Base-by-base conservation (phyloP, 495 filamentous ascomycete species). In the Alectoria sarmentosa region DNA sequence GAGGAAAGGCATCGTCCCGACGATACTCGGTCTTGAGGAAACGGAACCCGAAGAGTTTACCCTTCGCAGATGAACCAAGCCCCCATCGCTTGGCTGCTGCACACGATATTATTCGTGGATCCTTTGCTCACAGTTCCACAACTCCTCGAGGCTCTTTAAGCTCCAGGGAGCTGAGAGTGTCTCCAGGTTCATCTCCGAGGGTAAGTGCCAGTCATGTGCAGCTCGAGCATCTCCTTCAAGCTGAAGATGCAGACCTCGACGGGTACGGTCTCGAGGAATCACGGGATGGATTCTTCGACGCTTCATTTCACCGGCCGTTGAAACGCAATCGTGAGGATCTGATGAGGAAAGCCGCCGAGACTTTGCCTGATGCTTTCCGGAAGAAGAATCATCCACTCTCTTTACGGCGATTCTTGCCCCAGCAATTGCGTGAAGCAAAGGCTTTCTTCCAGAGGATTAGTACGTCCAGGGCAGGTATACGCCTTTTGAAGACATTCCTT, bases 231-330 rank as follows among this genome's bases (percentile, higher is more conserved):
- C 69, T 80, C 10, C 65, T 79, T 1, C 73, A 75, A 49, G 72
- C 70, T 52, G 55, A 75, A 19, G 69, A 80, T 60, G 66, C 73
- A 58, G 75, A 79, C 46, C 71, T 81, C 38, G 73, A 80, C 41
- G 75, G 80, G 6, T 84, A 84, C 67, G 83, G 80, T 2, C 72
- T 85, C 15, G 73, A 78, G 54, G 83, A 86, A 64, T 65, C 78
- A 21, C 74, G 83, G 62, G 83, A 84, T 72, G 82, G 83, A 39
- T 84, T 86, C 69, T 86, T 85, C 65, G 83, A 86, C 71, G 80
- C 82, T 9, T 69, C 80, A 9, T 85, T 84, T 62, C 76, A 78
- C 52, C 76, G 75, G 26, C 79, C 82, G 3, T 74, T 75, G 15
- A 32, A 28, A 14, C 59, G 26, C 23, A 54, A 76, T 54, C 67